A percentile compares a stretch with the other conserved stretches of the same genome.
These are phyloP conservation scores for Paraphoma sp. DNA, from an alignment of 2,329 filamentous ascomycete genomes.

Conservation along the genomic window DNA sequence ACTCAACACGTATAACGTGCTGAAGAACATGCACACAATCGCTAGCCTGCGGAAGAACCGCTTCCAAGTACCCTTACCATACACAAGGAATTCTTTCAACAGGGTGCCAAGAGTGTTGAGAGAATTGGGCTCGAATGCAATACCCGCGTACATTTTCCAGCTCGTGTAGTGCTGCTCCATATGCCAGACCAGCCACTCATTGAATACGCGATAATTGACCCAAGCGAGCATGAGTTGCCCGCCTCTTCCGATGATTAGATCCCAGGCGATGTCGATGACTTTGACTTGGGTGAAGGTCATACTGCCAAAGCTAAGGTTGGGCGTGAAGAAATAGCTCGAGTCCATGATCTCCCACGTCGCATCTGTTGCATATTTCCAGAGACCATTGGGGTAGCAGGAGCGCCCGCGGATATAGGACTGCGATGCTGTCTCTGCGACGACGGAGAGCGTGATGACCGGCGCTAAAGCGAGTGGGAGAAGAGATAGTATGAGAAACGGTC, in stretches of 20 bases:
- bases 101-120: constrained; percentile 41
- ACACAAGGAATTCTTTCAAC: constrained; percentile 34
- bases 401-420: constrained; percentile 32
- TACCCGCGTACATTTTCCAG: constrained; percentile 36
- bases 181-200: constrained; percentile 44
- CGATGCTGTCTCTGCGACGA: constrained; percentile 35
- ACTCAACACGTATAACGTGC: constrained; percentile 41
- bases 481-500: constrained; percentile 20
- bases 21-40: constrained; percentile 38
- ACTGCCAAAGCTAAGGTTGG: constrained; percentile 37
- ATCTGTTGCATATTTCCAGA: constrained; percentile 33
- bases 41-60: constrained; percentile 43
- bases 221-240: constrained; percentile 41
- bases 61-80: constrained; percentile 28
- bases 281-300: constrained; percentile 47
- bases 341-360: constrained; percentile 46
- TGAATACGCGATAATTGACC: constrained; percentile 48
- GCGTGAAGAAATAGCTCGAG: constrained; percentile 42
- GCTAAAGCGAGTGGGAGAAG: constrained; percentile 29
- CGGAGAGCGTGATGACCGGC: constrained; percentile 34
- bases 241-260: constrained; percentile 46
- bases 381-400: constrained; percentile 41
- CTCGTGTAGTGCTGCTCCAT: constrained; percentile 43
- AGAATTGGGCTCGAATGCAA: constrained; percentile 37
- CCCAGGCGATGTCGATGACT: constrained; percentile 48